phyloP scores from a whole-genome alignment of 179 eudicot species.

The Silene coronaria region DNA sequence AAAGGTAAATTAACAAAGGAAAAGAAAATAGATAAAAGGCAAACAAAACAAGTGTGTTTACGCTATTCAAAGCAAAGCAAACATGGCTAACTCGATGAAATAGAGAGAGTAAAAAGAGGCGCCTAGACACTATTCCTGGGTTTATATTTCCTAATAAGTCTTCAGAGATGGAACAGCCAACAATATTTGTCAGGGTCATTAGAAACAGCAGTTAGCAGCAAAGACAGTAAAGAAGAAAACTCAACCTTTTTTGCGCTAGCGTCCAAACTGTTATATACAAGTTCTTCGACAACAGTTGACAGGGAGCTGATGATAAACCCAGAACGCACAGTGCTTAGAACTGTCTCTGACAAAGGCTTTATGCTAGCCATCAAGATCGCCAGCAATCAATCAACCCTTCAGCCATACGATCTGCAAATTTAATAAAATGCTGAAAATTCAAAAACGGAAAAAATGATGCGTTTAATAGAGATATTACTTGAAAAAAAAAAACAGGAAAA shows the following conservation, averaged over 20 bases:
- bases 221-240: not conserved
- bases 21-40: no score
- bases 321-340: constrained; percentile 69
- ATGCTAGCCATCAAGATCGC: constrained; percentile 52
- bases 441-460: not conserved
- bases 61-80: no score
- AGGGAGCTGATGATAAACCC: constrained; percentile 62
- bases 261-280: constrained; percentile 86
- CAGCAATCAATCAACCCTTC: constrained; percentile 17
- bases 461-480: not conserved
- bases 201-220: not conserved
- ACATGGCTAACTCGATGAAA: no score
- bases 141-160: not conserved
- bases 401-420: constrained; percentile 11
- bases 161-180: not conserved
- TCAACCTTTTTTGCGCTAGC: constrained; percentile 81
- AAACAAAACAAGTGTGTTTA: no score
- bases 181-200: not conserved
- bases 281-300: constrained; percentile 83
- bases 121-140: not conserved
- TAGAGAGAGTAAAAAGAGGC: not conserved
- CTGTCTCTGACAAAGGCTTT: constrained; percentile 58
- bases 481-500: not conserved
- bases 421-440: not conserved
- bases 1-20: no score